Base-by-base conservation (phyloP, 2,329 filamentous ascomycete genomes). In the Fusarium sp. region DNA sequence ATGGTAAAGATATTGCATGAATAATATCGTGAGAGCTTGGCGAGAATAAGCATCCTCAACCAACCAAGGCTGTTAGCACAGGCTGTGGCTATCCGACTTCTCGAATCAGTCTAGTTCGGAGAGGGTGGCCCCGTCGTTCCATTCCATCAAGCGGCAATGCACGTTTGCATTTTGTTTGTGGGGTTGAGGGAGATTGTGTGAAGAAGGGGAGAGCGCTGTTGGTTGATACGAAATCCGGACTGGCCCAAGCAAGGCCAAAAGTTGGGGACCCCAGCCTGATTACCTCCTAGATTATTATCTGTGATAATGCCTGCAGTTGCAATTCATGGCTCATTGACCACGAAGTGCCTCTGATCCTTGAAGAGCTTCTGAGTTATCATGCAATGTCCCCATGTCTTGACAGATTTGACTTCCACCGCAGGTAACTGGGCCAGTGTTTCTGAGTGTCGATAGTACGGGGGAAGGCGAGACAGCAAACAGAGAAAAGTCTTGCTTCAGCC, bases 181-280 rank as follows among this genome's bases (percentile, higher is more conserved):
- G 72, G 72, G 68, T 74, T 60, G 54, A 54, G 67, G 66, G 71
- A 74, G 58, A 74, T 74, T 73, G 60, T 68, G 54, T 64, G 33
- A 55, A 42, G 35, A 68, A 68, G 22, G 44, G 45, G 45, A 57
- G 38, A 41, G 36, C 17, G 41, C 17, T 52, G 64, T 42, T 57
- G 44, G 60, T 74, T 72, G 72, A 74, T 75, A 60, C 60, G 58
- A 45, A 59, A 56, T 47, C 55, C 58, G 41, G 72, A 35, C 70
- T 49, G 60, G 57, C 55, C 47, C 44, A 45, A 26, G 42, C 31
- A 49, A 45, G 60, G 56, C 38, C 45, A 74, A 66, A 75, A 75
- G 72, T 70, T 69, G 72, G 72, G 60, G 72, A 66, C 70, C 63
- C 70, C 68, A 62, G 38, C 51, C 42, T 64, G 58, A 42, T 60